Evolutionary conservation across 768 basidiomycete genomes (phyloP).

Genomic region (Flagelloscypha sp.): DNA sequence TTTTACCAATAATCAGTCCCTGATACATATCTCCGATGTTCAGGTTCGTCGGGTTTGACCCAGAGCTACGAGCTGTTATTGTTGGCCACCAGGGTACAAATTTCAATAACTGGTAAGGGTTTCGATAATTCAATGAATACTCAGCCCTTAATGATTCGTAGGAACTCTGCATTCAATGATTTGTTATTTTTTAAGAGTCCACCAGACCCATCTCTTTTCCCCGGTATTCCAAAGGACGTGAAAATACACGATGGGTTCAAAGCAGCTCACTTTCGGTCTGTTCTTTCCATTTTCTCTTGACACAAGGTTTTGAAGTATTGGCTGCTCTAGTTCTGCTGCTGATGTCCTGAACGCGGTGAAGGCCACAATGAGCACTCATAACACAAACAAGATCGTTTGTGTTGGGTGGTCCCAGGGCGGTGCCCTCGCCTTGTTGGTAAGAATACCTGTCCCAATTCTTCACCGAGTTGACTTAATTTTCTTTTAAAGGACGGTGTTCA

Average conservation of each 20-base stretch:
- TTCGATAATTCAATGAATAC: neutral
- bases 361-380: slow-evolving; percentile 12
- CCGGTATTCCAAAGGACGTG: slow-evolving; percentile 34
- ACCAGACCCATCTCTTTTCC: slow-evolving; percentile 37
- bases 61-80: slow-evolving; percentile 27
- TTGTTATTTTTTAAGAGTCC: slow-evolving; percentile 24
- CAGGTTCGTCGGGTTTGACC: slow-evolving; percentile 26
- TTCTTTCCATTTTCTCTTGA: too few species aligned
- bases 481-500: slow-evolving; percentile 42
- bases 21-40: too few species aligned
- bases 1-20: too few species aligned
- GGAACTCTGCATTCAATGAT: slow-evolving; percentile 31
- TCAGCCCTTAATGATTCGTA: slow-evolving; percentile 3
- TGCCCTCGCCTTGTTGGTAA: too few species aligned
- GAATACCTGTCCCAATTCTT: too few species aligned
- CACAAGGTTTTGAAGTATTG: too few species aligned
- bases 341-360: slow-evolving; percentile 21
- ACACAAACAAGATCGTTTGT: slow-evolving; percentile 17
- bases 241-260: slow-evolving; percentile 41
- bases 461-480: slow-evolving; percentile 41
- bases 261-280: slow-evolving; percentile 31
- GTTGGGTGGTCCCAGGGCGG: slow-evolving; percentile 35
- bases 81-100: slow-evolving; percentile 39
- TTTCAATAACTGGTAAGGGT: slow-evolving; percentile 20
- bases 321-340: slow-evolving; percentile 15